Evolutionary conservation across 2,329 filamentous ascomycete genomes (phyloP).

Genomic region (Remersonia thermophila): DNA sequence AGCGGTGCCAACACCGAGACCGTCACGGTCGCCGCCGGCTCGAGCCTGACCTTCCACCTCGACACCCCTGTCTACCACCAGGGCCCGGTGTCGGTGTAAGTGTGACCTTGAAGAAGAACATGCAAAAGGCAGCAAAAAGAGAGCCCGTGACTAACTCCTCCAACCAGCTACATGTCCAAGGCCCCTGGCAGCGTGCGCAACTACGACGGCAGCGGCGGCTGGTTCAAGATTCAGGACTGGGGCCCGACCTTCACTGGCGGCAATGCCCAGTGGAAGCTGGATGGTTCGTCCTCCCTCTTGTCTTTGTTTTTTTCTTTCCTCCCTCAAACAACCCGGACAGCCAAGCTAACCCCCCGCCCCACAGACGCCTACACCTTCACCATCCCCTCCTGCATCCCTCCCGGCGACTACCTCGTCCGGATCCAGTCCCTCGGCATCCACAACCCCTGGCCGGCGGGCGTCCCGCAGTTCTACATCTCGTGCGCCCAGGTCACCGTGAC

Average conservation of each 20-base stretch:
- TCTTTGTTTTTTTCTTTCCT: too few species aligned
- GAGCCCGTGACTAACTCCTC: slow-evolving; percentile 12
- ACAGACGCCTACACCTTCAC: slow-evolving; percentile 22
- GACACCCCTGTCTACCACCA: slow-evolving; percentile 33
- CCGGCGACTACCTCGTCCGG: slow-evolving; percentile 48
- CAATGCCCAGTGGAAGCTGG: slow-evolving; percentile 6
- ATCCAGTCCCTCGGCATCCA: slow-evolving; percentile 52
- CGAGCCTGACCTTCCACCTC: slow-evolving; percentile 28
- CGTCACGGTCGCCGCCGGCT: slow-evolving; percentile 25
- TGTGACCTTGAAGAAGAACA: neutral
- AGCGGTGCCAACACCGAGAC: slow-evolving; percentile 24
- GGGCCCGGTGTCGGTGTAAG: slow-evolving; percentile 16
- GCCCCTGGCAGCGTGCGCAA: slow-evolving; percentile 24
- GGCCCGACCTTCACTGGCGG: slow-evolving; percentile 10
- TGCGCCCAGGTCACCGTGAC: slow-evolving; percentile 26
- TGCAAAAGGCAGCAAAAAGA: neutral
- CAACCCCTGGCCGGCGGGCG: slow-evolving; percentile 23
- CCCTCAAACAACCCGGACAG: too few species aligned
- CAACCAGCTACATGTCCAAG: slow-evolving; percentile 29
- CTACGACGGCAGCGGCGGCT: slow-evolving; percentile 29
- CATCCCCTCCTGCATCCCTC: slow-evolving; percentile 40
- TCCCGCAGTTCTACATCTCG: slow-evolving; percentile 25
- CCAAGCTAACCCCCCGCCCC: neutral
- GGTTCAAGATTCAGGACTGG: slow-evolving; percentile 32
- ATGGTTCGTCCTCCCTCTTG: slow-evolving; percentile 2